These are phyloP conservation scores for Cochlearia excelsa DNA, from an alignment of 345 rosid genomes.

Conservation along the genomic window DNA sequence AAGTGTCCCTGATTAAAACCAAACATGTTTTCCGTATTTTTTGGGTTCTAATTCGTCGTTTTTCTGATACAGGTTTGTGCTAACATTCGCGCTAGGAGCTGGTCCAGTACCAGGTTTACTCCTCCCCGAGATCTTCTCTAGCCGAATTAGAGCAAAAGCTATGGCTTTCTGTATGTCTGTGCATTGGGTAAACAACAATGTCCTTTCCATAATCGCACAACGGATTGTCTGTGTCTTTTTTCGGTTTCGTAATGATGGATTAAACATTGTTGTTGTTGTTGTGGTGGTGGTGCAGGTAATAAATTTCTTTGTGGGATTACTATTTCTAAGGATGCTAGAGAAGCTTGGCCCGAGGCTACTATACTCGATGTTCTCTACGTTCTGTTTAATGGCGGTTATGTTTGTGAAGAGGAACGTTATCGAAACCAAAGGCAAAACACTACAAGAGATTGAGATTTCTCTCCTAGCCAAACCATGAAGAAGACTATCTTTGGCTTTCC, in stretches of 20 bases:
- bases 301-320: constrained; percentile 93
- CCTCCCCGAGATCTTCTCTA: constrained; percentile 88
- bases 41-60: neutral
- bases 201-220: neutral
- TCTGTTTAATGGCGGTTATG: constrained; percentile 78
- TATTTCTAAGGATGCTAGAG: constrained; percentile 81
- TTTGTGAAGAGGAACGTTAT: constrained; percentile 79
- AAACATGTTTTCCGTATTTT: neutral
- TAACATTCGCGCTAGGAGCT: constrained; percentile 91
- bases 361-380: constrained; percentile 69
- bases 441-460: constrained; percentile 95
- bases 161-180: constrained; percentile 97
- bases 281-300: constrained; percentile 53
- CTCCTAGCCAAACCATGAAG: constrained; percentile 49
- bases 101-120: constrained; percentile 98
- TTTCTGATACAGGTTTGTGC: constrained; percentile 64
- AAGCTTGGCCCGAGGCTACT: constrained; percentile 73
- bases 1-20: constrained; percentile 35
- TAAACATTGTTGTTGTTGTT: constrained; percentile 8
- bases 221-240: too few species aligned
- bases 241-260: neutral
- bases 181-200: constrained; percentile 70
- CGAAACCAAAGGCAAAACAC: constrained; percentile 97
- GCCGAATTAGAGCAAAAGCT: constrained; percentile 92
- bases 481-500: neutral